A percentile compares a stretch with the other conserved stretches of the same genome.
Evolutionary conservation across 1,284 basidiomycete species (phyloP).

Genomic region (Sporisorium reilianum): DNA sequence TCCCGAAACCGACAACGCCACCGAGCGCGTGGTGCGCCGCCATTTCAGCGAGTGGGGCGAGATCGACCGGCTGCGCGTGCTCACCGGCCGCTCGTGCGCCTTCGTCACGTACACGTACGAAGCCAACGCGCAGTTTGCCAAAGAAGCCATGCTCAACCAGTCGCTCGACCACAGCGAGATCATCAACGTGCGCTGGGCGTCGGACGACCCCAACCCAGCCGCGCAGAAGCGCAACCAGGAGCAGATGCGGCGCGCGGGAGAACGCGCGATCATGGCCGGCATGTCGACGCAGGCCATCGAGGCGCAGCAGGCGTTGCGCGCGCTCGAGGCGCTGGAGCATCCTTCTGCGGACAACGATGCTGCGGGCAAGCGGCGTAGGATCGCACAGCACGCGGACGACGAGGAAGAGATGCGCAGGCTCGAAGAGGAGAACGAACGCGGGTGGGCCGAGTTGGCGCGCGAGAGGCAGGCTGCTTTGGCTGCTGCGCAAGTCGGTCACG

Average conservation of each 20-base stretch:
- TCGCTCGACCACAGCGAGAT: constrained; percentile 97
- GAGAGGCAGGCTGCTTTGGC: constrained; percentile 32
- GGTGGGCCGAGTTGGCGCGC: constrained; percentile 59
- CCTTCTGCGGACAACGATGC: constrained; percentile 20
- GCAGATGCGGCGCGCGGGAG: constrained; percentile 52
- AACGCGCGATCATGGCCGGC: constrained; percentile 53
- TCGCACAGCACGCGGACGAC: constrained; percentile 48
- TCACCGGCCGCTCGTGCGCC: constrained; percentile 93
- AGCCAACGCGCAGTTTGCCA: constrained; percentile 89
- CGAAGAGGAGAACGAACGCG: constrained; percentile 63
- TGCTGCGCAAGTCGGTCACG: constrained; percentile 9
- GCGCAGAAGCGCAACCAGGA: constrained; percentile 54
- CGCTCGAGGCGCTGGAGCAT: constrained; percentile 47
- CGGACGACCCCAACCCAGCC: constrained; percentile 64
- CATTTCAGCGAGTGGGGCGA: constrained; percentile 99
- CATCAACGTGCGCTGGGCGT: constrained; percentile 76
- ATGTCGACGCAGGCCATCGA: constrained; percentile 54
- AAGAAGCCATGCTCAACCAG: constrained; percentile 99
- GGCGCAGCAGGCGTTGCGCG: constrained; percentile 47
- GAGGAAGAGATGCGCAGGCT: constrained; percentile 61
- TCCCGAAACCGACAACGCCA: constrained; percentile 49
- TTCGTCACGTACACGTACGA: constrained; percentile 96
- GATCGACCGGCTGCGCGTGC: constrained; percentile 89
- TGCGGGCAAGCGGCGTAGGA: constrained; percentile 50
- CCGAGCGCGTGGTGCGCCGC: constrained; percentile 60